Conservation (phyloP, 1,284 basidiomycete genomes). For the Coniferiporia sulphurascens region DNA sequence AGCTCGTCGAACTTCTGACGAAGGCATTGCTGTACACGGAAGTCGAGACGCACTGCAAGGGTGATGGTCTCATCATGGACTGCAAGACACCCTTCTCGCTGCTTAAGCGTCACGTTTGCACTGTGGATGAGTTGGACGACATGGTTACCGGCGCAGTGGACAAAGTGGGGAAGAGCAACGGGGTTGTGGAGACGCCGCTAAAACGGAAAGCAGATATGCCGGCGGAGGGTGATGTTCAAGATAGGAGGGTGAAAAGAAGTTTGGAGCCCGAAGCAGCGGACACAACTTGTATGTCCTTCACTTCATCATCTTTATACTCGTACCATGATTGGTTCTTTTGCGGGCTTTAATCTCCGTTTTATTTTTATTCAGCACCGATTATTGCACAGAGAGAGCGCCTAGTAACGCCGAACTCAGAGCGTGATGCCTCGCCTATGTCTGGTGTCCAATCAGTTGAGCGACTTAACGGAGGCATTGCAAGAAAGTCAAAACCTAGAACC, state of each 20-base stretch:
- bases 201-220: slow-evolving; percentile 19
- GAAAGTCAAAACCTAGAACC: slow-evolving; percentile 2
- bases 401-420: not conserved
- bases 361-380: not conserved
- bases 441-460: not conserved
- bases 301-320: not conserved
- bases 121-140: slow-evolving; percentile 34
- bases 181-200: slow-evolving; percentile 10
- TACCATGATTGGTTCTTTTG: not conserved
- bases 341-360: not conserved
- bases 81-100: slow-evolving; percentile 67
- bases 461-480: slow-evolving; percentile 5
- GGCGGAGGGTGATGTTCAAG: slow-evolving; percentile 15
- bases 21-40: slow-evolving; percentile 82
- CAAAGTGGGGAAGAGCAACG: slow-evolving; percentile 12
- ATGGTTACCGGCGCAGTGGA: slow-evolving; percentile 11
- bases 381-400: not conserved
- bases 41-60: slow-evolving; percentile 76
- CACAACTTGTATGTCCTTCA: slow-evolving; percentile 6
- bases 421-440: slow-evolving; percentile 12
- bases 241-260: slow-evolving; percentile 18
- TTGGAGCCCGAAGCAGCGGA: slow-evolving; percentile 14
- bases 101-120: slow-evolving; percentile 66
- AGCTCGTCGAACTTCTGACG: slow-evolving; percentile 73
- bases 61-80: slow-evolving; percentile 49